Evolutionary conservation across 2,329 filamentous ascomycete genomes (phyloP).

Genomic region (Chaetomium globosum): DNA sequence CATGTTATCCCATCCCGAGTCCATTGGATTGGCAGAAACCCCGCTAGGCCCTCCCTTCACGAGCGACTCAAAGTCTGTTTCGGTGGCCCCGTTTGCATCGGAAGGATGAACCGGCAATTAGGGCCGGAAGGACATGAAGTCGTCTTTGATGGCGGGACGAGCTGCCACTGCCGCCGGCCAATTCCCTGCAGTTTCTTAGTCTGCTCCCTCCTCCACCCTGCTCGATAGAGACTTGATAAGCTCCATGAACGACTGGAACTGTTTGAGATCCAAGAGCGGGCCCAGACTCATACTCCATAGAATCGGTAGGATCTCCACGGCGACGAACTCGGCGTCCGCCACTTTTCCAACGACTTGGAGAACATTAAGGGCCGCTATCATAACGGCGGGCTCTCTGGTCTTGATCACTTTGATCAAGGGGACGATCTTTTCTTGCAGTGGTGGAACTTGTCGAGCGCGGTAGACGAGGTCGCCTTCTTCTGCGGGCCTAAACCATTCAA

Average conservation of each 20-base stretch:
- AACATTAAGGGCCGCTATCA: slow-evolving; percentile 88
- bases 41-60: slow-evolving; percentile 71
- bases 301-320: slow-evolving; percentile 85
- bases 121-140: slow-evolving; percentile 72
- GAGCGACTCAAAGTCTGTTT: slow-evolving; percentile 83
- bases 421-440: slow-evolving; percentile 94
- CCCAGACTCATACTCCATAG: slow-evolving; percentile 92
- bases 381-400: slow-evolving; percentile 95
- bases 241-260: slow-evolving; percentile 88
- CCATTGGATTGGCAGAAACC: slow-evolving; percentile 46
- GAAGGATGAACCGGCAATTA: slow-evolving; percentile 62
- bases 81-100: slow-evolving; percentile 56
- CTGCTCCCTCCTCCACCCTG: slow-evolving; percentile 87
- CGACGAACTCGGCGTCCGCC: slow-evolving; percentile 87
- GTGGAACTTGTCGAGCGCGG: slow-evolving; percentile 93
- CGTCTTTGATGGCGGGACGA: slow-evolving; percentile 57
- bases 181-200: slow-evolving; percentile 84
- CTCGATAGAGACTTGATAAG: slow-evolving; percentile 79
- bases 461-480: slow-evolving; percentile 67
- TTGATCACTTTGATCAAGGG: slow-evolving; percentile 91
- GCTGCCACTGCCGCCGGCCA: slow-evolving; percentile 63
- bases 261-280: slow-evolving; percentile 80
- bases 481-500: slow-evolving; percentile 69
- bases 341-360: slow-evolving; percentile 79
- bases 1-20: slow-evolving; percentile 56